Evolutionary conservation across 352 stramenopile species (phyloP), one percentile per base, ranked within the genome.

Genomic region (Phytophthora macrochlamydospora): DNA sequence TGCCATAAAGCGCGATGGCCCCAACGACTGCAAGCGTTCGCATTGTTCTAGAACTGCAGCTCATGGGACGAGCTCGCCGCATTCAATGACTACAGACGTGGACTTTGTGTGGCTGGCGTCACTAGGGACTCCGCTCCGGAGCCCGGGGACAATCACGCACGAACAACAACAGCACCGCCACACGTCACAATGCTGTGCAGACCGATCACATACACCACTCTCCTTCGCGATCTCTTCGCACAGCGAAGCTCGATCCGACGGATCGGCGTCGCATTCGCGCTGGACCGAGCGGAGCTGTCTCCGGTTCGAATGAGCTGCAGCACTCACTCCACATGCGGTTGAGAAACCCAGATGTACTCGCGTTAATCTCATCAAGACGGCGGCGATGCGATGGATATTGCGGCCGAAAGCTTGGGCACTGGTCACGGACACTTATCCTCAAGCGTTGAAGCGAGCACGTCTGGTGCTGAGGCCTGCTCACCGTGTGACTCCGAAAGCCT

Each of bases 201-300:
- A 31, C 58, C 63, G 64, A 72, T 72, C 65, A 68, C 6, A 59
- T 58, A 68, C 6, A 59, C 54, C 57, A 7, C 51, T 56, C 59
- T 71, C 51, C 44, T 28, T 56, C 55, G 24, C 42, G 14, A 63
- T 59, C 51, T 50, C 51, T 71, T 71, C 58, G 58, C 54, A 67
- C 58, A 67, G 58, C 46, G 64, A 67, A 24, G 58, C 55, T 30
- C 11, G 38, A 24, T 43, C 30, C 49, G 51, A 3, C 11, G 43
- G 8, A 3, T 45, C 38, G 4, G 51, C 46, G 37, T 56, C 49
- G 51, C 61, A 51, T 56, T 32, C 30, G 6, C 38, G 55, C 56
- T 31, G 50, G 52, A 68, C 65, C 58, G 56, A 67, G 37, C 51
- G 33, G 51, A 71, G 62, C 46, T 38, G 13, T 35, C 55, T 38